A percentile compares a stretch with the other conserved stretches of the same genome.
phyloP scores from a whole-genome alignment of 2,329 filamentous ascomycete genomes.

The Cryoendolithus antarcticus region DNA sequence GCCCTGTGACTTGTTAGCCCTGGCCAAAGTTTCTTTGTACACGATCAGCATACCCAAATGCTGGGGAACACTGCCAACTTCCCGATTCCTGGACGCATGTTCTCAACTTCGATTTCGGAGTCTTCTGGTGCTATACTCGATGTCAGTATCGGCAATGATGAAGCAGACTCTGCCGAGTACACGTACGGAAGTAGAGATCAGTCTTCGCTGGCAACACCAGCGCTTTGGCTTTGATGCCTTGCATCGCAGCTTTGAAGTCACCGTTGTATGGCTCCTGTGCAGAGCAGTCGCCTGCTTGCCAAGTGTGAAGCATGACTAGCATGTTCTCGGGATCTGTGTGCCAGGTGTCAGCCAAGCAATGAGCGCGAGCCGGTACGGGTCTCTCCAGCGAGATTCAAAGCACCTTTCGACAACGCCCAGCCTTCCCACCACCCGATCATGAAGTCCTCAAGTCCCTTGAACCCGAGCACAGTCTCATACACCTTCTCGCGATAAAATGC shows the following conservation, averaged over 20 bases:
- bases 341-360: too few relatives aligned
- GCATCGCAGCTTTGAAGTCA: slow-evolving; percentile 40
- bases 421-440: slow-evolving; percentile 64
- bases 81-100: slow-evolving; percentile 48
- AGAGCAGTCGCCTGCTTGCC: slow-evolving; percentile 63
- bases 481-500: slow-evolving; percentile 62
- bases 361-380: too few relatives aligned
- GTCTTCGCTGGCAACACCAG: slow-evolving; percentile 61
- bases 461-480: slow-evolving; percentile 54
- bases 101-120: slow-evolving; percentile 57
- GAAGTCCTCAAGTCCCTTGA: slow-evolving; percentile 58
- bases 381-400: neutral
- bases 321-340: slow-evolving; percentile 57
- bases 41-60: slow-evolving; percentile 4
- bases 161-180: too few relatives aligned
- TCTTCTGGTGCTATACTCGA: slow-evolving; percentile 46
- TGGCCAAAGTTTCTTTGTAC: too few relatives aligned
- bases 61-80: slow-evolving; percentile 37
- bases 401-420: slow-evolving; percentile 57
- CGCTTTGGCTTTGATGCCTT: slow-evolving; percentile 57
- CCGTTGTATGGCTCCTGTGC: slow-evolving; percentile 55
- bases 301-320: slow-evolving; percentile 63
- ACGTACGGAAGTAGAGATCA: slow-evolving; percentile 64
- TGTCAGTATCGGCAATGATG: too few relatives aligned
- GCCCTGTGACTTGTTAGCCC: too few relatives aligned